A percentile compares a stretch with the other conserved stretches of the same genome.
Evolutionary conservation across 805 yeast genomes (phyloP).

Genomic region (Saccharomycopsis vini): DNA sequence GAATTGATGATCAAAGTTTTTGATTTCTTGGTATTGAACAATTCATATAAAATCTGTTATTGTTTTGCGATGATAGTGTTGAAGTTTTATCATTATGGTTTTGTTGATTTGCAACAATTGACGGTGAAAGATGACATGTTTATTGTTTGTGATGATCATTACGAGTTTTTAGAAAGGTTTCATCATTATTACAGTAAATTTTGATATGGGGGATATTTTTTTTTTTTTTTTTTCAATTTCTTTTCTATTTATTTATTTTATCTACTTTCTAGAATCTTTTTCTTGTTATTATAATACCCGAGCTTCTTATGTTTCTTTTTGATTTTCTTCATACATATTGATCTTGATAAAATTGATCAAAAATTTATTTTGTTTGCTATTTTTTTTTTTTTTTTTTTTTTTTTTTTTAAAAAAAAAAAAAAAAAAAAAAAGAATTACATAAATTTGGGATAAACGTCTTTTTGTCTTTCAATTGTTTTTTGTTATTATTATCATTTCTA

Average conservation of each 20-base stretch:
- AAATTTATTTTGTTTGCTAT: too few relatives aligned
- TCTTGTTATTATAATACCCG: not conserved
- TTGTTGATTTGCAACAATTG: conserved; percentile 15
- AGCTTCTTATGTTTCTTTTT: too few relatives aligned
- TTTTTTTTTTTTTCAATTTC: not conserved
- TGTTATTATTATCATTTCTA: too few relatives aligned
- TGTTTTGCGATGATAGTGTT: conserved; percentile 15
- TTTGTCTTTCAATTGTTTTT: too few relatives aligned
- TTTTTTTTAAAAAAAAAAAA: too few relatives aligned
- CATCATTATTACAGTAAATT: conserved; percentile 18
- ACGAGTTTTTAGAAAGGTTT: conserved; percentile 18
- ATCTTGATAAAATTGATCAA: not conserved
- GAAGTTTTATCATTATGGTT: conserved; percentile 19
- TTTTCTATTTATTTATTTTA: not conserved
- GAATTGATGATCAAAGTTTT: conserved; percentile 14
- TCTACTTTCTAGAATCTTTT: not conserved
- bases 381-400: too few relatives aligned
- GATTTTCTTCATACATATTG: not conserved
- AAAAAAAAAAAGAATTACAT: too few relatives aligned
- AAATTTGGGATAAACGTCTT: too few relatives aligned
- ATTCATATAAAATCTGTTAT: conserved; percentile 16
- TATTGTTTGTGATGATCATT: conserved; percentile 13
- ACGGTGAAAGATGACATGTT: conserved; percentile 12
- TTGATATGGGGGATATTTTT: not conserved
- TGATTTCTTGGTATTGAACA: conserved; percentile 16